Conservation (phyloP, 1,284 basidiomycete genomes). For the Cutaneotrichosporon cyanovorans region DNA sequence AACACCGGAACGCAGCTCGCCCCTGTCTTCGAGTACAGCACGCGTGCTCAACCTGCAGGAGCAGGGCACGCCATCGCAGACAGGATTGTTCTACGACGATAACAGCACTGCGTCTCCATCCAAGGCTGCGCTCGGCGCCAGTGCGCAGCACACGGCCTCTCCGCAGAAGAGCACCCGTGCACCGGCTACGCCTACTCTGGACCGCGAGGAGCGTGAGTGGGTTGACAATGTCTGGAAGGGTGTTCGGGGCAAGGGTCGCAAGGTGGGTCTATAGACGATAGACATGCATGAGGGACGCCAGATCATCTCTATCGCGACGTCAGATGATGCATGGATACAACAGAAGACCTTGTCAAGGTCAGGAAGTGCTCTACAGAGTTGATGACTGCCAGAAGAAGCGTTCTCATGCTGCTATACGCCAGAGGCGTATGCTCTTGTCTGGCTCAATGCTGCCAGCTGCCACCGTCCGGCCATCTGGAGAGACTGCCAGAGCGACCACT, state of each 20-base stretch:
- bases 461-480: slow-evolving; percentile 9
- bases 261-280: slow-evolving; percentile 16
- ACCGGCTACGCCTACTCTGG: slow-evolving; percentile 16
- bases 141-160: background rate
- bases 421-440: slow-evolving; percentile 11
- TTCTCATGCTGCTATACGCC: no score
- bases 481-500: slow-evolving; percentile 40
- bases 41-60: slow-evolving; percentile 26
- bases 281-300: no score
- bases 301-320: background rate
- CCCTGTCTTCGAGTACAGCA: slow-evolving; percentile 26
- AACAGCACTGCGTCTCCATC: slow-evolving; percentile 5
- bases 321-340: background rate
- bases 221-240: slow-evolving; percentile 42
- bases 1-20: slow-evolving; percentile 10
- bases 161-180: background rate
- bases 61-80: slow-evolving; percentile 12
- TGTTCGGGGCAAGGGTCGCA: slow-evolving; percentile 31
- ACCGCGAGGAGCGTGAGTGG: slow-evolving; percentile 41
- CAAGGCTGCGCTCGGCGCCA: slow-evolving; percentile 7
- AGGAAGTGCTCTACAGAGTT: no score
- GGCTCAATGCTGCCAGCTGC: slow-evolving; percentile 17
- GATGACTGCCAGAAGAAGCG: no score
- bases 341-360: no score
- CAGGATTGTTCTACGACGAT: slow-evolving; percentile 33